phyloP scores from a whole-genome alignment of 176 grass and related monocot species.

The Avena atlantica region DNA sequence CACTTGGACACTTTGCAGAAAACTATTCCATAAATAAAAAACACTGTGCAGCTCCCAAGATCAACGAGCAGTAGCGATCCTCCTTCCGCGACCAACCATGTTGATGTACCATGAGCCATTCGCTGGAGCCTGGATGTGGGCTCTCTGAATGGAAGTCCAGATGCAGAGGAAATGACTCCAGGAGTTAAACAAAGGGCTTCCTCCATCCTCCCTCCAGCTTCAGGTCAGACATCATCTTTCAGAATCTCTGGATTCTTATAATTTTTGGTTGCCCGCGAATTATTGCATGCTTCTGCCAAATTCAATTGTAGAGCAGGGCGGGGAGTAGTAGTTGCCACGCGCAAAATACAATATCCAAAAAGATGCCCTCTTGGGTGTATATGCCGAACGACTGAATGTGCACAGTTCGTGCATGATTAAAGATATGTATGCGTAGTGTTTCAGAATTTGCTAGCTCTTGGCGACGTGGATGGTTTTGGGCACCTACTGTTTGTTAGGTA shows the following conservation, averaged over 20 bases:
- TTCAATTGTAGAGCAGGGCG: slow-evolving; percentile 3
- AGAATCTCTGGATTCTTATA: slow-evolving; percentile 44
- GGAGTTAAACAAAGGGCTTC: neutral
- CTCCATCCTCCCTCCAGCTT: slow-evolving; percentile 37
- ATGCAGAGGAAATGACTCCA: slow-evolving; percentile 58
- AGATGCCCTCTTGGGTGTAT: slow-evolving; percentile 43
- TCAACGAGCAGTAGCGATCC: slow-evolving; percentile 25
- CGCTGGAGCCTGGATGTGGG: slow-evolving; percentile 34
- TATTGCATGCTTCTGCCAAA: slow-evolving; percentile 39
- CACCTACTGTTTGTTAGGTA: slow-evolving; percentile 17
- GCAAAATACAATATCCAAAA: slow-evolving; percentile 2
- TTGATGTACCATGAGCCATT: slow-evolving; percentile 10
- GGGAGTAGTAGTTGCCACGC: slow-evolving; percentile 41
- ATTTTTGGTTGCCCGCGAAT: slow-evolving; percentile 33
- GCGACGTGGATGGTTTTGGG: slow-evolving; percentile 21
- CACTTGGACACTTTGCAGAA: slow-evolving; percentile 1
- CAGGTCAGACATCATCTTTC: slow-evolving; percentile 50
- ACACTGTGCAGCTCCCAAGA: neutral
- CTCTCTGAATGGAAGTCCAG: slow-evolving; percentile 41
- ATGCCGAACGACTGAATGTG: slow-evolving; percentile 13
- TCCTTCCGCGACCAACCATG: slow-evolving; percentile 22
- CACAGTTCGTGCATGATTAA: slow-evolving; percentile 19
- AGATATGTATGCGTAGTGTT: neutral
- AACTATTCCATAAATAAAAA: slow-evolving; percentile 18
- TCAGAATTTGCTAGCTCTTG: neutral